Percentiles rank a stretch among this genome's conserved stretches.
Evolutionary conservation across 2,329 filamentous ascomycete species (phyloP).

Genomic region (Aspergillus fijiensis): DNA sequence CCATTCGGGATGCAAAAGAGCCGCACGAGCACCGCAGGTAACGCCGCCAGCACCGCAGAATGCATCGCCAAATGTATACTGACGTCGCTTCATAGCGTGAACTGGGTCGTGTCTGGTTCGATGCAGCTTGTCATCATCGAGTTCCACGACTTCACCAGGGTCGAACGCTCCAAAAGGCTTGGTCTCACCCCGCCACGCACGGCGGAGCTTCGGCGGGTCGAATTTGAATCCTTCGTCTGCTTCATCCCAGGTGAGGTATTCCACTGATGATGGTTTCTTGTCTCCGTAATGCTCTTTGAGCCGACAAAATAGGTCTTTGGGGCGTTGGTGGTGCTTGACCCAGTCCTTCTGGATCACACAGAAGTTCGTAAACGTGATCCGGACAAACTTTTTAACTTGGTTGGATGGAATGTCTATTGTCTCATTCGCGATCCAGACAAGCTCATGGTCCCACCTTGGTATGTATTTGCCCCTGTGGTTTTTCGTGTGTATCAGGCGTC

Average conservation of each 20-base stretch:
- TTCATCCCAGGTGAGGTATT: conserved; percentile 33
- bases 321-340: conserved; percentile 26
- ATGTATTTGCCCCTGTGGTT: conserved; percentile 34
- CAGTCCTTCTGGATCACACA: conserved; percentile 24
- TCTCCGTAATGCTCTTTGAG: conserved; percentile 28
- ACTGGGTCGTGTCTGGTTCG: conserved; percentile 12
- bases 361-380: conserved; percentile 57
- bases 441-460: conserved; percentile 44
- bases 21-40: conserved; percentile 30
- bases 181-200: conserved; percentile 36
- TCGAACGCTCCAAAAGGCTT: conserved; percentile 28
- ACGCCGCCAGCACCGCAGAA: conserved; percentile 71
- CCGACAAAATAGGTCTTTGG: conserved; percentile 33
- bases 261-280: conserved; percentile 25
- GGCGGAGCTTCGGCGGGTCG: conserved; percentile 23
- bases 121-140: conserved; percentile 23
- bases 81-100: conserved; percentile 28
- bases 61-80: conserved; percentile 68
- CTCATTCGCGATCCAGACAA: conserved; percentile 46
- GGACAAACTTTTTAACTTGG: conserved; percentile 43
- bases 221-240: conserved; percentile 25
- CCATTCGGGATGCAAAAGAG: conserved; percentile 60
- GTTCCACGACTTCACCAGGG: conserved; percentile 2
- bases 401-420: conserved; percentile 42
- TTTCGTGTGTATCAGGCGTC: conserved; percentile 35